These are phyloP conservation scores for Nissolia schottii DNA, from an alignment of 306 rosid genomes.

Conservation along the genomic window DNA sequence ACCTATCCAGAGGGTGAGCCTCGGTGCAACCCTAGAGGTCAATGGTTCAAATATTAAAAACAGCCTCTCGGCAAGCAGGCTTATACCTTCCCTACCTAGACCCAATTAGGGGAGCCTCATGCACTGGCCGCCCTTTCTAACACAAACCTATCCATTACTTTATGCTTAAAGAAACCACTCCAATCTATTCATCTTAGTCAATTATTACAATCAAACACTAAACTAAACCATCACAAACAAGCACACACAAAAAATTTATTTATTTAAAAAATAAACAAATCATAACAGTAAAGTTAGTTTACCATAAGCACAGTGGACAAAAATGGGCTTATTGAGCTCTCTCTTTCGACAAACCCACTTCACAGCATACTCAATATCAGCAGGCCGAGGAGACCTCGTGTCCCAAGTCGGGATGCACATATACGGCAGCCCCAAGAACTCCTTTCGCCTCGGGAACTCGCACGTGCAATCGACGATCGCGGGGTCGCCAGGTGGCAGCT, in stretches of 20 bases:
- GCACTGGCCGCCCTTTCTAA: not conserved
- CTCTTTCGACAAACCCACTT: slow-evolving; percentile 76
- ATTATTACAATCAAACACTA: not conserved
- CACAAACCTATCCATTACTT: not conserved
- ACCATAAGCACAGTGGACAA: slow-evolving; percentile 93
- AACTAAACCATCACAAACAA: not conserved
- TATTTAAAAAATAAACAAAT: not conserved
- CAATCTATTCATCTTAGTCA: too few species aligned
- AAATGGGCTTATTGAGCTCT: slow-evolving; percentile 61
- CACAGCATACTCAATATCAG: slow-evolving; percentile 65
- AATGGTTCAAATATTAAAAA: too few species aligned
- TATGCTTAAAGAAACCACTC: not conserved
- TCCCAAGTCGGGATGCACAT: slow-evolving; percentile 89
- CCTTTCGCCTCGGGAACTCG: slow-evolving; percentile 65
- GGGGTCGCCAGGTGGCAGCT: slow-evolving; percentile 75
- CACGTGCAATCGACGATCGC: slow-evolving; percentile 87
- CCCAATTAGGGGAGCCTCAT: too few species aligned
- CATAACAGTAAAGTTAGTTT: not conserved
- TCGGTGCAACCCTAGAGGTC: too few species aligned
- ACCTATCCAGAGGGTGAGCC: too few species aligned
- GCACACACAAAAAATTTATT: not conserved
- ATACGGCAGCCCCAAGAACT: slow-evolving; percentile 46
- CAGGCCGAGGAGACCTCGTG: slow-evolving; percentile 65
- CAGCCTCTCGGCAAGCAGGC: too few species aligned
- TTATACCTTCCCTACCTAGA: too few species aligned